Base-by-base conservation (phyloP, 441 rosid species). In the Aleurites moluccanus region DNA sequence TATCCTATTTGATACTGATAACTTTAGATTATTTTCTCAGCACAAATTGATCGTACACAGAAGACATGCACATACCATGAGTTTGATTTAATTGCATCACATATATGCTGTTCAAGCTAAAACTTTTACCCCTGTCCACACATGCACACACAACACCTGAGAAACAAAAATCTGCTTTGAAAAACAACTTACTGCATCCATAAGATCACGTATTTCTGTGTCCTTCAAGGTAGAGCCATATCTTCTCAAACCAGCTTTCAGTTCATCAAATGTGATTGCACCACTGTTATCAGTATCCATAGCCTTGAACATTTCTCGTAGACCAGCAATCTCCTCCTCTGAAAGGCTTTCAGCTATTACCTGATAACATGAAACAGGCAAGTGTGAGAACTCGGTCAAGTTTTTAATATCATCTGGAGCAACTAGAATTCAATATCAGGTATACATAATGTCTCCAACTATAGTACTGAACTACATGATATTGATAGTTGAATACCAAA, bases 271-370 rank as follows among this genome's bases (percentile, higher is more conserved):
- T 73, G 98, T 96, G 76, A 96, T 94, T 16, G 99, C 99, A 52
- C 99, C 99, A 47, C 99, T 96, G 79, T 80, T 91, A 78, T 94
- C 98, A 47, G 98, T 96, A 85, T 96, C 99, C 97, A 96, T 96
- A 61, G 98, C 83, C 73, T 75, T 82, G 80, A 96, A 96, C 98
- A 96, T 93, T 85, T 90, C 98, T 80, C 87, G 85, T 82, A 96
- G 78, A 79, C 98, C 99, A n/a, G 99, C 99, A 82, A 96, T 96
- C 86, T 96, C 99, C 87, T 96, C 99, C 86, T 96, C 99, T 0
- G 99, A 96, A 40, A 96, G 98, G 82, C 99, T 92, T 84, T 96
- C 98, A 49, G 99, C 99, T 85, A 96, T 96, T 30, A 96, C 99
- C 99, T 96, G 86, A 74, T 62, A 25, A 78, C 57, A 75, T 60